Conservation (phyloP, 257 asterid genomes). For the Solanum corneliomulleri region DNA sequence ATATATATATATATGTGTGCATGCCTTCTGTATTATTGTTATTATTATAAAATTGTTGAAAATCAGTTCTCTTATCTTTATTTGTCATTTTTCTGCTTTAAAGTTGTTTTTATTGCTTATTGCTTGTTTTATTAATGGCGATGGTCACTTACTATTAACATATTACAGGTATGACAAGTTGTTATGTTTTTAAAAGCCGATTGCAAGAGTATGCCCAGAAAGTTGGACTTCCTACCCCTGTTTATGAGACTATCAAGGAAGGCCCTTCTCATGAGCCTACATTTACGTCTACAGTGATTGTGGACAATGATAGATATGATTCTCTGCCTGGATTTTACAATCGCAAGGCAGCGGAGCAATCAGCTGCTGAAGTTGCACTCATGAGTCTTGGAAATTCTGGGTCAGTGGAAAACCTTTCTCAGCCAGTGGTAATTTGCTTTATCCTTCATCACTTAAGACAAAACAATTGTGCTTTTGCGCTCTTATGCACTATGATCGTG, state of each 20-base stretch:
- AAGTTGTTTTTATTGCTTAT: background rate
- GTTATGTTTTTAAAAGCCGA: slow-evolving; percentile 87
- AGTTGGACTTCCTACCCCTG: slow-evolving; percentile 64
- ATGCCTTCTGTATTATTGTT: background rate
- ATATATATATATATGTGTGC: background rate
- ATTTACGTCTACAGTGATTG: slow-evolving; percentile 70
- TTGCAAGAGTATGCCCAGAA: slow-evolving; percentile 92
- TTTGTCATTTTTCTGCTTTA: background rate
- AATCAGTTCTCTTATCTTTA: background rate
- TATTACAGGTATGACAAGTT: slow-evolving; percentile 57
- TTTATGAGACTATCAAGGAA: slow-evolving; percentile 73
- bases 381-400: slow-evolving; percentile 36
- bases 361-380: slow-evolving; percentile 99
- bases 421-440: slow-evolving; percentile 57
- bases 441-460: background rate
- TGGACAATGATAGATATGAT: slow-evolving; percentile 55
- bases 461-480: background rate
- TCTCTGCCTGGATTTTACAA: slow-evolving; percentile 87
- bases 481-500: background rate
- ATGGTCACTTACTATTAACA: background rate
- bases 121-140: background rate
- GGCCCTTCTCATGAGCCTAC: slow-evolving; percentile 91
- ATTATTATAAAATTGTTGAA: background rate
- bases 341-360: slow-evolving; percentile 96
- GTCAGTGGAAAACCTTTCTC: slow-evolving; percentile 38